Evolutionary conservation across 2,329 filamentous ascomycete species (phyloP).

Genomic region (Verticillium klebahnii): DNA sequence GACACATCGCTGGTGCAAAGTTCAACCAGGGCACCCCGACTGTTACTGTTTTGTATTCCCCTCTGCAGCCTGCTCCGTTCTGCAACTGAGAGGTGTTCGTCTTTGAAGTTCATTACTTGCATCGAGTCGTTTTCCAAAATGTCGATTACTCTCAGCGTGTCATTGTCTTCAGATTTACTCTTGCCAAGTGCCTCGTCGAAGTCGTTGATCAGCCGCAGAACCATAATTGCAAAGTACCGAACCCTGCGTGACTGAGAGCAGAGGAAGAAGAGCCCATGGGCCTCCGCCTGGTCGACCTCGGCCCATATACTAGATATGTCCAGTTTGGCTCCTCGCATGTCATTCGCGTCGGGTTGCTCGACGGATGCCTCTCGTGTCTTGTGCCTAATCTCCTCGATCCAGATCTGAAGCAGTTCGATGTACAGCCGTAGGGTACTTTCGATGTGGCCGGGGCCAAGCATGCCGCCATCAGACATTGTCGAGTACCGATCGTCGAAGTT

Average conservation of each 20-base stretch:
- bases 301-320: slow-evolving; percentile 86
- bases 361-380: slow-evolving; percentile 71
- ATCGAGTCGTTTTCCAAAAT: slow-evolving; percentile 88
- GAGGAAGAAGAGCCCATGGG: slow-evolving; percentile 92
- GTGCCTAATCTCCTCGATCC: slow-evolving; percentile 93
- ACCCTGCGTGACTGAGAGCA: slow-evolving; percentile 93
- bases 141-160: slow-evolving; percentile 73
- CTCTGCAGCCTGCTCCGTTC: slow-evolving; percentile 90
- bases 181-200: slow-evolving; percentile 88
- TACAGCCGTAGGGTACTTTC: slow-evolving; percentile 91
- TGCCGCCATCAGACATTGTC: slow-evolving; percentile 95
- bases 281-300: slow-evolving; percentile 94
- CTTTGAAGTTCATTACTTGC: slow-evolving; percentile 85
- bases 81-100: slow-evolving; percentile 84
- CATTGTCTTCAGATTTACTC: slow-evolving; percentile 49
- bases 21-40: slow-evolving; percentile 83
- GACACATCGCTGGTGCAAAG: slow-evolving; percentile 93
- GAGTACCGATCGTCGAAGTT: slow-evolving; percentile 97
- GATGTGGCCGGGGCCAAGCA: slow-evolving; percentile 90
- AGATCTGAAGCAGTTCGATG: slow-evolving; percentile 89
- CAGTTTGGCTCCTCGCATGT: slow-evolving; percentile 70
- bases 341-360: slow-evolving; percentile 62
- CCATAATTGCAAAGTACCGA: slow-evolving; percentile 84
- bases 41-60: slow-evolving; percentile 78
- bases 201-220: slow-evolving; percentile 85